phyloP scores from a whole-genome alignment of 345 rosid genomes.

The Lepidium didymum region DNA sequence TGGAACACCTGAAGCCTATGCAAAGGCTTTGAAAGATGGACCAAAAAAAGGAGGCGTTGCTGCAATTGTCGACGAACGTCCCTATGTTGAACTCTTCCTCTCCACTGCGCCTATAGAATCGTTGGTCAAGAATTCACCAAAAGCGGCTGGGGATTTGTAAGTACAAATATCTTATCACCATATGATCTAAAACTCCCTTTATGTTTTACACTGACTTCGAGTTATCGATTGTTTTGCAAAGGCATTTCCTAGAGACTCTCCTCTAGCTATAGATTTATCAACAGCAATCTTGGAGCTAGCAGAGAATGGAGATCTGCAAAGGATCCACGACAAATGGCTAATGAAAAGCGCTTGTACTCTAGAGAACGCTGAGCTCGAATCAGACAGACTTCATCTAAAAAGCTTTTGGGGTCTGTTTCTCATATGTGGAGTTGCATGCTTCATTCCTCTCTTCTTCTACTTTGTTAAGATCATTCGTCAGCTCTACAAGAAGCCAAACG shows the following conservation, averaged over 20 bases:
- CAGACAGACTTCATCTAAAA: slow-evolving; percentile 61
- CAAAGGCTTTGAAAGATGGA: slow-evolving; percentile 56
- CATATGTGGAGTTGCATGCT: slow-evolving; percentile 68
- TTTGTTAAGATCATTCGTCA: slow-evolving; percentile 46
- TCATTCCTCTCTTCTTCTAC: slow-evolving; percentile 57
- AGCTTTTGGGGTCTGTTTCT: slow-evolving; percentile 93
- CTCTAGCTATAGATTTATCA: slow-evolving; percentile 75
- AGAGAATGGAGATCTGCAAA: slow-evolving; percentile 87
- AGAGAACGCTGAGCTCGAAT: slow-evolving; percentile 59
- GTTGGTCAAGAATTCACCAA: slow-evolving; percentile 85
- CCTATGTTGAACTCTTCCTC: slow-evolving; percentile 73
- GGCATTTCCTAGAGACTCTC: slow-evolving; percentile 96
- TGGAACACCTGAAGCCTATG: slow-evolving; percentile 79
- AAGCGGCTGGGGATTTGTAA: slow-evolving; percentile 91
- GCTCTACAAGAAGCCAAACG: slow-evolving; percentile 23
- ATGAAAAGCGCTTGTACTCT: slow-evolving; percentile 54
- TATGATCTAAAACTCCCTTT: neutral
- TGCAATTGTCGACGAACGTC: slow-evolving; percentile 82
- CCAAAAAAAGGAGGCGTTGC: slow-evolving; percentile 84
- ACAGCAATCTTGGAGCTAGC: slow-evolving; percentile 74
- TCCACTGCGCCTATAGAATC: slow-evolving; percentile 64
- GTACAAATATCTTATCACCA: neutral
- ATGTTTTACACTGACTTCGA: neutral
- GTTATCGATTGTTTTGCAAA: slow-evolving; percentile 1
- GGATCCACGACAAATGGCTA: slow-evolving; percentile 97